phyloP scores from a whole-genome alignment of 306 rosid species.

The Cyamopsis tetragonoloba region DNA sequence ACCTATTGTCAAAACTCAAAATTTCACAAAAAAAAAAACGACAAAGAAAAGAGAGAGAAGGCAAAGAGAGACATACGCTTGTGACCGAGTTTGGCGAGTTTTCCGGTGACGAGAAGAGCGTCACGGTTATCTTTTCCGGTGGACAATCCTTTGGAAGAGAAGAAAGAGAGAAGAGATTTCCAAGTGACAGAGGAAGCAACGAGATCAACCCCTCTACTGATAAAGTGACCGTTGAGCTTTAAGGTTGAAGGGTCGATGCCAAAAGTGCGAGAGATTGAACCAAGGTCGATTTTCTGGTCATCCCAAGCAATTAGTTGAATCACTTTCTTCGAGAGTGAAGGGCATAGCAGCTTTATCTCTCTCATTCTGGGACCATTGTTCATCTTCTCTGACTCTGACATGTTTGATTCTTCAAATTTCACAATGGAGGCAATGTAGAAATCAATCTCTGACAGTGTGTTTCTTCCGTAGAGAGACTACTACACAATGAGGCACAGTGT shows the following conservation, averaged over 20 bases:
- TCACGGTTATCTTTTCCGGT: conserved; percentile 36
- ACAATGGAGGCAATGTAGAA: no score
- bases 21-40: background rate
- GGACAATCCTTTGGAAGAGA: conserved; percentile 57
- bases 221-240: conserved; percentile 70
- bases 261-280: conserved; percentile 53
- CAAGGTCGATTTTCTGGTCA: conserved; percentile 61
- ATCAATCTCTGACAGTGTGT: no score
- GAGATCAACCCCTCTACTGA: conserved; percentile 62
- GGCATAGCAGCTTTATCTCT: conserved; percentile 50
- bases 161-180: conserved; percentile 73
- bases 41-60: background rate
- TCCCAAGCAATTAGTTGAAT: conserved; percentile 29
- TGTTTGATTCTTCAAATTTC: no score
- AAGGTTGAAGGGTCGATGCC: conserved; percentile 67
- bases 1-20: background rate
- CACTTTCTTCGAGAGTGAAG: conserved; percentile 44
- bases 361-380: conserved; percentile 37
- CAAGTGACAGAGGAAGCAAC: conserved; percentile 70
- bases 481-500: no score
- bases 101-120: conserved; percentile 59
- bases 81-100: conserved; percentile 44
- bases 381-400: no score
- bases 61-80: conserved; percentile 42
- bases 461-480: no score